phyloP scores from a whole-genome alignment of 2,329 filamentous ascomycete genomes.

The Cladosporium sp. region DNA sequence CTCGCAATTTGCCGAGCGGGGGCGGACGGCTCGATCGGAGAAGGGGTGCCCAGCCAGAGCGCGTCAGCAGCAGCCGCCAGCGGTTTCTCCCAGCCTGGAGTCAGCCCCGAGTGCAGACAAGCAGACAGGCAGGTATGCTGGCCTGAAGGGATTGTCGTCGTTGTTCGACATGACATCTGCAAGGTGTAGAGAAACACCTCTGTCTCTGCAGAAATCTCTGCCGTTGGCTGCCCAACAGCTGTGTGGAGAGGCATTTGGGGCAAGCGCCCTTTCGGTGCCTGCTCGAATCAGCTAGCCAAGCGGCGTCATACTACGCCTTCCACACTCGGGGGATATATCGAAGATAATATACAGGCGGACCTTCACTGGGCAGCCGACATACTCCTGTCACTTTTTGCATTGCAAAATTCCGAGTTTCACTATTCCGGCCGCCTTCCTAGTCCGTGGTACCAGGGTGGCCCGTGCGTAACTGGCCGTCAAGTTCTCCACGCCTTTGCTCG shows the following conservation, averaged over 20 bases:
- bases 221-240: conserved; percentile 10
- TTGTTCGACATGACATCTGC: neutral
- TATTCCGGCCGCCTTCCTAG: too few relatives aligned
- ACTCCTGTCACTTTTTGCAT: conserved; percentile 20
- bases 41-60: conserved; percentile 1
- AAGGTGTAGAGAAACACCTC: neutral
- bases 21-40: conserved; percentile 13
- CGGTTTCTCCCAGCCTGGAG: conserved; percentile 6
- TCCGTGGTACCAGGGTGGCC: too few relatives aligned
- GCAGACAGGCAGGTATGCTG: neutral
- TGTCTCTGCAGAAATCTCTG: conserved; percentile 8
- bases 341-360: conserved; percentile 23
- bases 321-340: conserved; percentile 7
- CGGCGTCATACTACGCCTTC: neutral
- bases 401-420: conserved; percentile 6
- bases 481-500: too few relatives aligned
- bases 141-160: neutral
- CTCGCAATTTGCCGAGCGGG: conserved; percentile 10
- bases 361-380: conserved; percentile 22
- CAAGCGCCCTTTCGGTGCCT: too few relatives aligned
- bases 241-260: conserved; percentile 8
- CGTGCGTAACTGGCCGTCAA: too few relatives aligned
- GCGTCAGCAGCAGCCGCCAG: conserved; percentile 5
- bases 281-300: conserved; percentile 5
- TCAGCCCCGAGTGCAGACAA: neutral